A percentile compares a stretch with the other conserved stretches of the same genome.
Conservation (phyloP, 495 filamentous ascomycete genomes). For the Trichoderma virens region DNA sequence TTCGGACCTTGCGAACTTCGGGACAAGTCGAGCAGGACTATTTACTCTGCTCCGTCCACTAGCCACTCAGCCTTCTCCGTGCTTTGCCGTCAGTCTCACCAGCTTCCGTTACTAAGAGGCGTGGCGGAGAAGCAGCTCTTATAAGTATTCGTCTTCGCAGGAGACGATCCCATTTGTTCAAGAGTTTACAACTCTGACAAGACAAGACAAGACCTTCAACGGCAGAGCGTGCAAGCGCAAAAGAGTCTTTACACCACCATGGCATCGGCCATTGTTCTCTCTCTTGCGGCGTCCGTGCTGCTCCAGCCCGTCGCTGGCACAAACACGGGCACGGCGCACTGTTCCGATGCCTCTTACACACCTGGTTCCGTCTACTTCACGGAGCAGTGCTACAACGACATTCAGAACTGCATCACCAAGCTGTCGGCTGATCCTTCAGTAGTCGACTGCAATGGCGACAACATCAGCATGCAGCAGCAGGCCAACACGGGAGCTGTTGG, state of each 20-base stretch:
- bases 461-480: conserved; percentile 8
- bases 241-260: neutral
- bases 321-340: conserved; percentile 8
- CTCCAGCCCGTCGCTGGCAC: conserved; percentile 12
- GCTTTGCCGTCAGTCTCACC: neutral
- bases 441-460: conserved; percentile 12
- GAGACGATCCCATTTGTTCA: neutral
- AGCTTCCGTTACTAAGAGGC: neutral
- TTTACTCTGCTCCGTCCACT: neutral
- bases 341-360: conserved; percentile 11
- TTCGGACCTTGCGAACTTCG: neutral
- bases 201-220: neutral
- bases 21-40: neutral
- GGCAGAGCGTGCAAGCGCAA: neutral
- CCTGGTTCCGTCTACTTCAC: conserved; percentile 14
- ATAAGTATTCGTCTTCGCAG: neutral
- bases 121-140: neutral
- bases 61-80: neutral
- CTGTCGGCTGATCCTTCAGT: conserved; percentile 12
- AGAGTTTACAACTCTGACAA: neutral
- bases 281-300: neutral
- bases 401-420: conserved; percentile 13
- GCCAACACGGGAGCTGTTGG: neutral
- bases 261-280: neutral
- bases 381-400: conserved; percentile 10